Conservation (phyloP, 2,329 filamentous ascomycete genomes). For the Hypoxylon sp. region DNA sequence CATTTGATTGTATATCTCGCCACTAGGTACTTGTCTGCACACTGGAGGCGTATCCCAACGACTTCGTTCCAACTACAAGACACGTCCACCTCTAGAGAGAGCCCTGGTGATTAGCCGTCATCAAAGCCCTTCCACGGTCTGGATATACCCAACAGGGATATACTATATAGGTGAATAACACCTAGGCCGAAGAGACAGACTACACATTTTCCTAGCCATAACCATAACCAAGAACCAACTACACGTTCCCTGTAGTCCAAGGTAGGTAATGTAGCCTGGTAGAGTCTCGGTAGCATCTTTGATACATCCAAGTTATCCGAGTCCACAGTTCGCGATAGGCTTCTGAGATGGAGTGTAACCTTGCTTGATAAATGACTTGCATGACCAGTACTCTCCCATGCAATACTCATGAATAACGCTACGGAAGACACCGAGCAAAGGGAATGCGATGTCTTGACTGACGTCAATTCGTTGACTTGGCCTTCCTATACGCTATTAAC, state of each 20-base stretch:
- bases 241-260: constrained; percentile 55
- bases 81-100: constrained; percentile 62
- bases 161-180: constrained; percentile 47
- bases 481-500: constrained; percentile 47
- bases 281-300: not conserved
- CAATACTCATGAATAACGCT: constrained; percentile 61
- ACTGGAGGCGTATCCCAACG: too few relatives aligned
- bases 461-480: constrained; percentile 51
- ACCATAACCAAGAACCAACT: constrained; percentile 54
- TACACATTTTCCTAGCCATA: constrained; percentile 51
- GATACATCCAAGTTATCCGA: constrained; percentile 44
- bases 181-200: constrained; percentile 46
- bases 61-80: constrained; percentile 55
- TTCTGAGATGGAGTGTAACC: constrained; percentile 59
- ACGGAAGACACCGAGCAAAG: constrained; percentile 49
- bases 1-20: too few relatives aligned
- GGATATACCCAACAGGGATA: constrained; percentile 36
- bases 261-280: constrained; percentile 35
- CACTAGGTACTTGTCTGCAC: too few relatives aligned
- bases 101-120: too few relatives aligned
- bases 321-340: constrained; percentile 48
- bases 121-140: constrained; percentile 1
- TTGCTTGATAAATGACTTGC: constrained; percentile 61
- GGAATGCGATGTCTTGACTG: constrained; percentile 53
- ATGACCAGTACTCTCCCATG: constrained; percentile 62